These are phyloP conservation scores for Pisolithus tinctorius DNA, from an alignment of 768 basidiomycete species.

Conservation along the genomic window DNA sequence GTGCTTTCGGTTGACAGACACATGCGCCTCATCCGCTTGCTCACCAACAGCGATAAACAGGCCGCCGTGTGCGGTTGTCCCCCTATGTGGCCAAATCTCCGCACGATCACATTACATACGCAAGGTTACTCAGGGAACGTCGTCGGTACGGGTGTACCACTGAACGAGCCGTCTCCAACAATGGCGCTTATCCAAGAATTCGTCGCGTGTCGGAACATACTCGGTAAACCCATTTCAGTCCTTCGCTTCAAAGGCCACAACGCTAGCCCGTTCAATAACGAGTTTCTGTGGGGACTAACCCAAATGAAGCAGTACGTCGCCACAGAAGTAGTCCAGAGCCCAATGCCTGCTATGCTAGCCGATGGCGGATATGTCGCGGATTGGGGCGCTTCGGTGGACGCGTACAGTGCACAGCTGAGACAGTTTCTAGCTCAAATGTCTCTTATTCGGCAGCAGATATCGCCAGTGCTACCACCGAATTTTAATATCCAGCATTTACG, in stretches of 20 bases:
- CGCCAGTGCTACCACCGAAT: constrained; percentile 25
- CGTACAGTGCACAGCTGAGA: constrained; percentile 22
- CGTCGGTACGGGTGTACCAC: constrained; percentile 14
- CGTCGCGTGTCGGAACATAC: constrained; percentile 13
- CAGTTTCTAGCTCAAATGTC: constrained; percentile 28
- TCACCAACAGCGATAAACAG: constrained; percentile 29
- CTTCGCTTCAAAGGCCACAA: constrained; percentile 26
- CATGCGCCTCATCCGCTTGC: constrained; percentile 24
- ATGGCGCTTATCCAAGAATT: constrained; percentile 25
- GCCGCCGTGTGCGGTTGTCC: constrained; percentile 20
- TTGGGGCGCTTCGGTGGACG: constrained; percentile 25
- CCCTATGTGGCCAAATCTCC: constrained; percentile 24
- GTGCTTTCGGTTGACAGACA: constrained; percentile 25
- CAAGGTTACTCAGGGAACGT: constrained; percentile 19
- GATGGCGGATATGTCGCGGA: constrained; percentile 23
- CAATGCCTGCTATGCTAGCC: constrained; percentile 12
- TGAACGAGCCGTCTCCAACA: constrained; percentile 25
- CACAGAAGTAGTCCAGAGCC: constrained; percentile 17
- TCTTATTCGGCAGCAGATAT: constrained; percentile 23
- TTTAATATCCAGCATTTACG: constrained; percentile 27
- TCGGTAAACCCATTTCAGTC: constrained; percentile 16
- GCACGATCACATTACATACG: constrained; percentile 23
- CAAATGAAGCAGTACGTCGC: constrained; percentile 20
- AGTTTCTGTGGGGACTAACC: constrained; percentile 24
- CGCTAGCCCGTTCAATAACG: constrained; percentile 19